Conservation (phyloP, 1,139 yeast genomes). For the Suhomyces coccinellae region DNA sequence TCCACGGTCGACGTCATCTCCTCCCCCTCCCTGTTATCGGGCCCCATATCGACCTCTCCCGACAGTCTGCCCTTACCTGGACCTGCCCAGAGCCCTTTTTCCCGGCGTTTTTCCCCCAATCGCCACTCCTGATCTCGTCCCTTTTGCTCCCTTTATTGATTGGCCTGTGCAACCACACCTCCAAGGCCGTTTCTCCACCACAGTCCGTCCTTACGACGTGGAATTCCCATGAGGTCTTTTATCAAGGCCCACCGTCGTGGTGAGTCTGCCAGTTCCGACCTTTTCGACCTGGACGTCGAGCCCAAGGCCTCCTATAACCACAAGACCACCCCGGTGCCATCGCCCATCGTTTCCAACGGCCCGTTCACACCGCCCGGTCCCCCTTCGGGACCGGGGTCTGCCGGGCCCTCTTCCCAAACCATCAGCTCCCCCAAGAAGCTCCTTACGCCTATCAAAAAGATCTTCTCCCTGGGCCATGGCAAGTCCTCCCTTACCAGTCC, state of each 20-base stretch:
- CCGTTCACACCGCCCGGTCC: constrained; percentile 29
- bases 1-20: too few relatives aligned
- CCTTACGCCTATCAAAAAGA: constrained; percentile 43
- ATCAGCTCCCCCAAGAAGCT: constrained; percentile 45
- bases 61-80: too few relatives aligned
- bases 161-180: too few relatives aligned
- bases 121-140: background rate
- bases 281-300: constrained; percentile 12
- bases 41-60: too few relatives aligned
- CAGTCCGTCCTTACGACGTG: background rate
- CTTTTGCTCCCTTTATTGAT: too few relatives aligned
- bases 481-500: constrained; percentile 16
- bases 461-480: constrained; percentile 30
- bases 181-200: background rate
- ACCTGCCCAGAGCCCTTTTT: background rate
- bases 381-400: background rate
- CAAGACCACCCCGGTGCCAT: constrained; percentile 18
- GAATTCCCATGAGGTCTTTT: constrained; percentile 42
- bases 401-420: constrained; percentile 1
- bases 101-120: background rate
- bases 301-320: constrained; percentile 4
- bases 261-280: constrained; percentile 16
- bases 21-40: too few relatives aligned
- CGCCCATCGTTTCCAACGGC: constrained; percentile 18
- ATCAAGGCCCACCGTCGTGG: constrained; percentile 44